Evolutionary conservation across 768 basidiomycete species (phyloP).

Genomic region (Nevesoporus exiguus): DNA sequence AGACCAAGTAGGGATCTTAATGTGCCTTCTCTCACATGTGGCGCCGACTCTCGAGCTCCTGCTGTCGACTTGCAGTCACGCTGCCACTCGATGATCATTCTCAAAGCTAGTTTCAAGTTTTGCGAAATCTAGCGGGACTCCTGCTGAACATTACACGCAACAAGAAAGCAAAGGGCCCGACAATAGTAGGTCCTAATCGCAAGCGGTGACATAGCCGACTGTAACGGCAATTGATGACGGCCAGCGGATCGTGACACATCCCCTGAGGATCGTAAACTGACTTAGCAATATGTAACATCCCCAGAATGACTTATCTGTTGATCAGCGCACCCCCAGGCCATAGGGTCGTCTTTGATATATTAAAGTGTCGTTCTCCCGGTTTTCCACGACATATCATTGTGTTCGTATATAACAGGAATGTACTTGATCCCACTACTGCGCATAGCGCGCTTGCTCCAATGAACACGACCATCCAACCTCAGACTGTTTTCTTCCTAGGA

Average conservation of each 20-base stretch:
- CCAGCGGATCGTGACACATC: neutral
- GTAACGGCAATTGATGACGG: constrained; percentile 3
- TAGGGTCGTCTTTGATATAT: constrained; percentile 8
- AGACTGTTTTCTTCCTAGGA: constrained; percentile 39
- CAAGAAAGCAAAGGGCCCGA: neutral
- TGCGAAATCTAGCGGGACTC: too few relatives aligned
- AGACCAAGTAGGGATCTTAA: neutral
- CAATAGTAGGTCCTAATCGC: neutral
- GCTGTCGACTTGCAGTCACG: neutral
- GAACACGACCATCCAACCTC: constrained; percentile 13
- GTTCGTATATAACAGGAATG: neutral
- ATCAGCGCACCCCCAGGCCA: neutral
- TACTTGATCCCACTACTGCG: neutral
- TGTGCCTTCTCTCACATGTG: neutral
- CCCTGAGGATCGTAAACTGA: neutral
- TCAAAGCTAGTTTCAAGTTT: neutral
- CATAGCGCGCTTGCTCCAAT: neutral
- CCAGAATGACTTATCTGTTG: neutral
- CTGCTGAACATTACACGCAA: too few relatives aligned
- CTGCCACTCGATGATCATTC: neutral
- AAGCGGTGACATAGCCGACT: neutral
- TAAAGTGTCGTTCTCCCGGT: neutral
- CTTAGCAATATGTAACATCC: neutral
- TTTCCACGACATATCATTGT: neutral
- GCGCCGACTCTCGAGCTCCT: neutral